Base-by-base conservation (phyloP, 805 yeast genomes). In the Candida cerambycidarum region DNA sequence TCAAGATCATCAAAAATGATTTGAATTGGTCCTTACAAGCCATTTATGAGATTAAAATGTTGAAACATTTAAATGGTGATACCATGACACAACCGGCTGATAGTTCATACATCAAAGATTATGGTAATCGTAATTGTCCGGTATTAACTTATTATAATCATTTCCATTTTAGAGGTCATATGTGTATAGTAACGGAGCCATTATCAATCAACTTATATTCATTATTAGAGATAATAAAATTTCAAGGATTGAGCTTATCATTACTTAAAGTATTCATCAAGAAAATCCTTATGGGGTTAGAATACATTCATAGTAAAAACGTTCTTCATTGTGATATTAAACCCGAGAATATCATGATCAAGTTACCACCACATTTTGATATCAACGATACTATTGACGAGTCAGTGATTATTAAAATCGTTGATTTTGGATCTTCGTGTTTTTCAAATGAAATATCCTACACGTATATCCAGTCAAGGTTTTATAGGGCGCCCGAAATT, bases 301-400 rank as follows among this genome's bases (percentile, higher is more conserved):
- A 70, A n/a, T 80, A 70, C 48, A 67, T 89, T 25, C 89, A 84
- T 51, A 50, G 63, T 0, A 56, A 69, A 19, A 67, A 72, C 10
- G 74, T 89, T 5, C 79, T 89, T 18, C 96, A 89, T 57, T 88
- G 95, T 54, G 96, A 89, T 58, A 65, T 89, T 43, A 89, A 89
- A 56, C 96, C 95, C 0, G 96, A 87, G 54, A 50, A 50, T 60
- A 68, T 89, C 28, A 79, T 87, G 82, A 61, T 85, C 4, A 57
- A 59, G 38, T 46, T 69, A 11, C 75, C 75, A 1, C 25, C 48
- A 18, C 37, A 29, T 32, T 47, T 29, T 29, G 32, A 21, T 27
- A 41, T 28, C 14, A 45, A 59, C 1, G 64, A 70, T 7, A 5
- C 38, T 13, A 31, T 32, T 10, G 48, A 44, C 14, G 67, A 76